Evolutionary conservation across 2,329 filamentous ascomycete species (phyloP), one percentile per base, ranked within the genome.

Genomic region (Plectosphaerella cucumerina): DNA sequence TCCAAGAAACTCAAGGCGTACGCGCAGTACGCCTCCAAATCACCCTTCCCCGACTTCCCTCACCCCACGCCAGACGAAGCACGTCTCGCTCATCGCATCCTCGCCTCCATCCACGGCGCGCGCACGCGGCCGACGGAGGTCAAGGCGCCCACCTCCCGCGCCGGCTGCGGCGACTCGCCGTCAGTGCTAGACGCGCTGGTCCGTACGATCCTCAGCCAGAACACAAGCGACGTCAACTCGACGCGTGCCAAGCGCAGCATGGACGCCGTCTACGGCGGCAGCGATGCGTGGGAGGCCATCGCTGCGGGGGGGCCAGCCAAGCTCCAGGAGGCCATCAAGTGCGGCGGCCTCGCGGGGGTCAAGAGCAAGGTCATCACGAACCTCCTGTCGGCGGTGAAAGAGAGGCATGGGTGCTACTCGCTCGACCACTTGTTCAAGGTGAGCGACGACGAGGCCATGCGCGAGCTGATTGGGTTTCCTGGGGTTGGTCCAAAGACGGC

Each of bases 331-430:
- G 81, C 87, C 0, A 91, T 92, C 60, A 82, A 83, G 63, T 76
- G 76, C 21, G 89, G 89, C 26, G 89, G 89, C 0, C 72, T 93
- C 1, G 85, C 84, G 14, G 78, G 80, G 34, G 75, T 81, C n/a
- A 94, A 93, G 67, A 87, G 83, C 61, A 84, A 80, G 52, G 82
- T 85, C 58, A 89, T 93, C 58, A 81, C 91, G 57, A 68, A 70
- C 34, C 85, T 90, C 49, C 70, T 93, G 59, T 70, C 78, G 45
- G 84, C 89, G 61, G 86, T 85, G 35, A 73, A 80, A 48, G 63
- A 58, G 20, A 58, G 59, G 26, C 64, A 74, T 59, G 73, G 72
- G 4, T 43, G 18, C 1, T 77, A 76, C 58, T 74, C 73, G 15
- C 67, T 81, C 2, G 75, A 81, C 50, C 73, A 79, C 57, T 63